Base-by-base conservation (phyloP, 192 early-diverging fungal species). In the Gigaspora rosea region DNA sequence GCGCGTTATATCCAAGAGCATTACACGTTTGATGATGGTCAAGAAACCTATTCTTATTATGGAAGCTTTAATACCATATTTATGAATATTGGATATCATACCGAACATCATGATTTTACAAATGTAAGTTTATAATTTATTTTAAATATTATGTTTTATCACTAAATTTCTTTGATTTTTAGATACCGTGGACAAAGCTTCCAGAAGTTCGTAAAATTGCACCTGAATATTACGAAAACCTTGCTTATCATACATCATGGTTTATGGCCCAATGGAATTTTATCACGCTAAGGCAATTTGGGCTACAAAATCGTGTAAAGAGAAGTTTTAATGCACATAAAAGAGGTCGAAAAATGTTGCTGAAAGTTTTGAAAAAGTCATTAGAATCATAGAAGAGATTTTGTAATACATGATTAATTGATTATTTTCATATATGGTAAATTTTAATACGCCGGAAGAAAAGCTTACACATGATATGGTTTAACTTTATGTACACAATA, bases 21-120 rank as follows among this genome's bases (percentile, higher is more conserved):
- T 84, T 98, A 95, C 80, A 95, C 94, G 1, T 96, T 95, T 88
- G 90, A 90, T 58, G 90, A 95, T 76, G 96, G 94, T 11, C 92
- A 95, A 80, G 96, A 98, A 80, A 98, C 96, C 2, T 98, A 98
- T 86, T 95, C 94, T 76, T 98, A 98, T 92, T 98, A 98, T 75
- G 96, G 96, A 32, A 84, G 86, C 64, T 83, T 95, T 62, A 98
- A 98, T 88, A 81, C 82, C 57, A 86, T 94, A 51, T 94, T 92
- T 82, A 91, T 96, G 86, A 98, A 98, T 90, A 93, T 97, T 78
- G 97, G 97, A 56, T 95, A 94, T 83, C 97, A 98, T 86, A 97
- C 94, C 81, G 97, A 98, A 87, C 97, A 98, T 89, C 96, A 98
- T 85, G 97, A 98, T 83, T 97, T 97, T 86, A 66, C 64, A 10